These are phyloP conservation scores for Globisporangium okanoganense DNA, from an alignment of 352 stramenopile genomes.

Conservation along the genomic window DNA sequence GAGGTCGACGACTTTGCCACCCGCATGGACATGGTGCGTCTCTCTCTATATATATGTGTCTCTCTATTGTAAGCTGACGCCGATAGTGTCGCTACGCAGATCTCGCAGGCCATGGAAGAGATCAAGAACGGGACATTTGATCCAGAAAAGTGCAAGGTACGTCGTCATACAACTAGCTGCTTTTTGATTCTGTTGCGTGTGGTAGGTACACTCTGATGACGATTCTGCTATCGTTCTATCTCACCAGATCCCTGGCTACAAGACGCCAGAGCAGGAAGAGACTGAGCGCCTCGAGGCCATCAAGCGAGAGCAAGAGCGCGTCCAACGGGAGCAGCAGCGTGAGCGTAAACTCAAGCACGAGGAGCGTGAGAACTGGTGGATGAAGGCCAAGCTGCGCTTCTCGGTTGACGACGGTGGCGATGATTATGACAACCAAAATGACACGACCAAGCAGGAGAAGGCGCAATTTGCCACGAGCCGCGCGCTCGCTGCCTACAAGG, in stretches of 20 bases:
- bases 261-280: slow-evolving; percentile 69
- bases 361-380: slow-evolving; percentile 68
- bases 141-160: slow-evolving; percentile 59
- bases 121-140: slow-evolving; percentile 83
- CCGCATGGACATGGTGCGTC: slow-evolving; percentile 64
- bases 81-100: slow-evolving; percentile 20
- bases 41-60: neutral
- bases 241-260: slow-evolving; percentile 67
- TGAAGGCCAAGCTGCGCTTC: slow-evolving; percentile 53
- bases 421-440: slow-evolving; percentile 12
- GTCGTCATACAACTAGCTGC: neutral
- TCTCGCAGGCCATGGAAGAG: slow-evolving; percentile 68
- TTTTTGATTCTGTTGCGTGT: too few relatives aligned
- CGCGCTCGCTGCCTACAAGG: slow-evolving; percentile 62
- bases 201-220: neutral
- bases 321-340: slow-evolving; percentile 37
- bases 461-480: slow-evolving; percentile 44
- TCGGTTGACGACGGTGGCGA: slow-evolving; percentile 22
- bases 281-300: slow-evolving; percentile 34
- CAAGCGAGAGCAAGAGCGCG: slow-evolving; percentile 34
- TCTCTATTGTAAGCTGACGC: neutral
- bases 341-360: slow-evolving; percentile 43
- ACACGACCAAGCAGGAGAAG: slow-evolving; percentile 1
- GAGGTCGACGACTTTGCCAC: slow-evolving; percentile 68
- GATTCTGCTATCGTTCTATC: neutral